Percentiles rank a stretch among this genome's conserved stretches.
Evolutionary conservation across 495 filamentous ascomycete species (phyloP).

Genomic region (Xylaria cubensis): DNA sequence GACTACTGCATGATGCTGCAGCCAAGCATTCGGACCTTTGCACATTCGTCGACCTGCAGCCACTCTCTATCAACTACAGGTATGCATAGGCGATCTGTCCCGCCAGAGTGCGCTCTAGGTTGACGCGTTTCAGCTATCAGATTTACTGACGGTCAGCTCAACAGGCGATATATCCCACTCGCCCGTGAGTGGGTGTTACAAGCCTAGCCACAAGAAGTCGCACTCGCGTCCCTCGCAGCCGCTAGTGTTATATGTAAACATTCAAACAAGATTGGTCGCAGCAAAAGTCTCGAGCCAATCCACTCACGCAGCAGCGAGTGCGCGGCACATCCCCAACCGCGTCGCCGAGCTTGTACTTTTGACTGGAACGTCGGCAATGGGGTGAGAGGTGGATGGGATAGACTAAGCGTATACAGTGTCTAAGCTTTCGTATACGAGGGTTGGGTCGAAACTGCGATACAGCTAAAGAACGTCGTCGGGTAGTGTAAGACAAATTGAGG

Average conservation of each 20-base stretch:
- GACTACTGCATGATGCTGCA: conserved; percentile 42
- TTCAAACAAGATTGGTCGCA: not conserved
- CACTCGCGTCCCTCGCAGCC: conserved; percentile 37
- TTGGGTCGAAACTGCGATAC: not conserved
- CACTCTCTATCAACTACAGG: conserved; percentile 30
- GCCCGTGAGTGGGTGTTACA: conserved; percentile 29
- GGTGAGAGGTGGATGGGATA: not conserved
- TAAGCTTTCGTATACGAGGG: not conserved
- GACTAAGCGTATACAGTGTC: not conserved
- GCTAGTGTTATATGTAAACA: conserved; percentile 19
- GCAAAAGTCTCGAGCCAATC: conserved; percentile 6
- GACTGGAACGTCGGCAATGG: conserved; percentile 15
- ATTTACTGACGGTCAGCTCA: conserved; percentile 19
- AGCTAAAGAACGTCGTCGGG: conserved; percentile 10
- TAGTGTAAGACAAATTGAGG: conserved; percentile 6
- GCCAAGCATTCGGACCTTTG: conserved; percentile 37
- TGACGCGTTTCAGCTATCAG: conserved; percentile 37
- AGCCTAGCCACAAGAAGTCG: conserved; percentile 39
- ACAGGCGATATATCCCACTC: conserved; percentile 14
- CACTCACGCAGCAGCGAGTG: not conserved
- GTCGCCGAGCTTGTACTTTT: conserved; percentile 1
- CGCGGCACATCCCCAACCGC: conserved; percentile 15
- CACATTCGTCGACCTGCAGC: conserved; percentile 44
- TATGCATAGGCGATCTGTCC: conserved; percentile 22
- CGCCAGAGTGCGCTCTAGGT: conserved; percentile 32